Conservation (phyloP, 805 yeast species). For the Candida loeiensis region DNA sequence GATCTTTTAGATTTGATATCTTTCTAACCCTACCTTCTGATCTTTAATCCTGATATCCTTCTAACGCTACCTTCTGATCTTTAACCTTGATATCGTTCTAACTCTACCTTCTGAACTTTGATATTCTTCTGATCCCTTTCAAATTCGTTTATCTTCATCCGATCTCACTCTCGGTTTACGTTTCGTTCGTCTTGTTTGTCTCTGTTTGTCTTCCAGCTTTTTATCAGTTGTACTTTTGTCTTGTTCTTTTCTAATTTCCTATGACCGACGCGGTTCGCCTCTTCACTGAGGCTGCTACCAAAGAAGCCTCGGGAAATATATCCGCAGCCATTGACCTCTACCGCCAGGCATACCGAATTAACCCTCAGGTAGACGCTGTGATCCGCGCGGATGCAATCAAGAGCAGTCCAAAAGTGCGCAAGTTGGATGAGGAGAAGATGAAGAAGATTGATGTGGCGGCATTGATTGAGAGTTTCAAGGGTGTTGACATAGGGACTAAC, state of each 20-base stretch:
- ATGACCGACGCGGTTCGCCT: slow-evolving; percentile 50
- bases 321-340: slow-evolving; percentile 78
- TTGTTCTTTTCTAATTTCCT: background rate
- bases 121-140: too few species aligned
- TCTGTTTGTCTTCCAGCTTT: background rate
- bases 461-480: slow-evolving; percentile 35
- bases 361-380: slow-evolving; percentile 58
- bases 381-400: slow-evolving; percentile 53
- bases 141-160: too few species aligned
- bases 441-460: slow-evolving; percentile 40
- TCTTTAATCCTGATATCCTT: too few species aligned
- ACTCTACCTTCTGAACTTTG: too few species aligned
- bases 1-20: too few species aligned
- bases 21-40: too few species aligned
- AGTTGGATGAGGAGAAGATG: slow-evolving; percentile 35
- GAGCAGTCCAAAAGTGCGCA: slow-evolving; percentile 21
- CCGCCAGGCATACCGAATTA: slow-evolving; percentile 63
- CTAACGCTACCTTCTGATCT: too few species aligned
- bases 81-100: too few species aligned
- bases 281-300: slow-evolving; percentile 68
- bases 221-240: background rate
- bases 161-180: too few species aligned
- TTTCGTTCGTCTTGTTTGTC: background rate
- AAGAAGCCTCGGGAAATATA: slow-evolving; percentile 71
- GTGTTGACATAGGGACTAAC: slow-evolving; percentile 19